Percentiles rank a stretch among this genome's conserved stretches.
Conservation (phyloP, 1,139 yeast genomes). For the Taphrina communis region DNA sequence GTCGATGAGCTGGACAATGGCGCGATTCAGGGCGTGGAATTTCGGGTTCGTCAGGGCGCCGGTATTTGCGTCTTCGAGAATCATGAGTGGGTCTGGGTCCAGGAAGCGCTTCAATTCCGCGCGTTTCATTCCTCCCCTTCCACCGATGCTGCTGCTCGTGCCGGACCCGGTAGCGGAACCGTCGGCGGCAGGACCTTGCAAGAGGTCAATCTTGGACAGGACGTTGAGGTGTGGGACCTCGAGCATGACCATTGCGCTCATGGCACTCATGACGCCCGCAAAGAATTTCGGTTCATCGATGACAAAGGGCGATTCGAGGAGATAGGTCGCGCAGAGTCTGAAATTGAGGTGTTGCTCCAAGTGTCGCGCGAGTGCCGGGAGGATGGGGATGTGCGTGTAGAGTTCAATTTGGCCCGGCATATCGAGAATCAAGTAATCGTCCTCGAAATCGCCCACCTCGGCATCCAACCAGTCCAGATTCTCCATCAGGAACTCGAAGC, state of each 20-base stretch:
- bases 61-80: slow-evolving; percentile 59
- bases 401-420: slow-evolving; percentile 98
- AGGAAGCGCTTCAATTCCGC: slow-evolving; percentile 80
- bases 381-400: slow-evolving; percentile 90
- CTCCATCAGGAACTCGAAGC: slow-evolving; percentile 82
- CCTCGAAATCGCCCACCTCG: slow-evolving; percentile 68
- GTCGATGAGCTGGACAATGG: slow-evolving; percentile 87
- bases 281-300: slow-evolving; percentile 89
- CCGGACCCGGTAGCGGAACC: too few species aligned
- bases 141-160: too few species aligned
- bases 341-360: slow-evolving; percentile 78
- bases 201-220: slow-evolving; percentile 70
- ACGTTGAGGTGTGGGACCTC: slow-evolving; percentile 95
- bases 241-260: slow-evolving; percentile 95
- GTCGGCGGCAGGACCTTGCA: slow-evolving; percentile 56
- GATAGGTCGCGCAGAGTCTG: slow-evolving; percentile 87
- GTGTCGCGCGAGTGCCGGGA: slow-evolving; percentile 86
- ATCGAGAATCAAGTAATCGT: slow-evolving; percentile 85
- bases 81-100: slow-evolving; percentile 85
- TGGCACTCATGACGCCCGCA: slow-evolving; percentile 93
- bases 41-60: too few species aligned
- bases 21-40: slow-evolving; percentile 72
- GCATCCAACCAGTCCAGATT: slow-evolving; percentile 94
- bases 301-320: slow-evolving; percentile 92
- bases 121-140: too few species aligned